Conservation (phyloP, 257 asterid species). For the Gardenia jasminoides region DNA sequence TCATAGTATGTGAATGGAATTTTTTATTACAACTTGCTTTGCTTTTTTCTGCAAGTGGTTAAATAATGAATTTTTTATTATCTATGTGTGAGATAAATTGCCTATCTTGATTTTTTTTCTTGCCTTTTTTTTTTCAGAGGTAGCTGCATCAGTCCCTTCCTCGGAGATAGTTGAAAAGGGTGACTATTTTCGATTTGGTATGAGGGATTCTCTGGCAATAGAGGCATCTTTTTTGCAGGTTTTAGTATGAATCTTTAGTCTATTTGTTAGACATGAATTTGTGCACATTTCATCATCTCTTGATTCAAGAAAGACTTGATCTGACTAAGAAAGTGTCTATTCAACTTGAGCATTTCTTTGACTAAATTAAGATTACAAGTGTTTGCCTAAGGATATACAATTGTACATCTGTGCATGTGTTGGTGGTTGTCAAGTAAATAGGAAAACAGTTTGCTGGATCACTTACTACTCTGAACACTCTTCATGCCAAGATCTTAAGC, state of each 20-base stretch:
- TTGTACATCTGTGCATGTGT: not conserved
- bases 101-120: not conserved
- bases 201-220: slow-evolving; percentile 97
- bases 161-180: slow-evolving; percentile 85
- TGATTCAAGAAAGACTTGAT: not conserved
- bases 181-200: slow-evolving; percentile 88
- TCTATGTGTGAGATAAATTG: no score
- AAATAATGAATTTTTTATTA: no score
- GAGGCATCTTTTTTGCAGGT: slow-evolving; percentile 98
- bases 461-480: not conserved
- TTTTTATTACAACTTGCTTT: not conserved
- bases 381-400: not conserved
- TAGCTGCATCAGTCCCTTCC: slow-evolving; percentile 83
- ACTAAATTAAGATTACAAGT: not conserved
- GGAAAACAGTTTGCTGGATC: not conserved
- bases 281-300: not conserved
- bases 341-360: not conserved
- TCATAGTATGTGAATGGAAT: not conserved
- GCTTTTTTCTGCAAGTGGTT: not conserved
- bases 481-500: slow-evolving; percentile 4
- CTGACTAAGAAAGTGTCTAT: not conserved
- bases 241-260: slow-evolving; percentile 13
- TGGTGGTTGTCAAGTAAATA: not conserved
- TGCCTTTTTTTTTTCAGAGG: slow-evolving; percentile 42
- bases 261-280: not conserved